Evolutionary conservation across 208 protist species (phyloP).

Genomic region (Herpetomonas muscarum): DNA sequence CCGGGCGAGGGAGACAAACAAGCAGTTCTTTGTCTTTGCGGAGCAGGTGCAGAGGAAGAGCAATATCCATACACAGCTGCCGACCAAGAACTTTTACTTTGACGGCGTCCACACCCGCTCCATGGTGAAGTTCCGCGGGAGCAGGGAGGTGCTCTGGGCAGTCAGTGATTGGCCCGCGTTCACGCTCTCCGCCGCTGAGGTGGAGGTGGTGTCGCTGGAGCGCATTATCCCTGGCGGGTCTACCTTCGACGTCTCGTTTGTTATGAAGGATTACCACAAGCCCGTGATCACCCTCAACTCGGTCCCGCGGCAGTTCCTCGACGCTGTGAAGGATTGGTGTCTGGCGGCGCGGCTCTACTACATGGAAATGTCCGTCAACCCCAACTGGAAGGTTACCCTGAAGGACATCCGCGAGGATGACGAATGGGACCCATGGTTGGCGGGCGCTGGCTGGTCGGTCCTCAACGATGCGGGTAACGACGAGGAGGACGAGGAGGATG

Average conservation of each 20-base stretch:
- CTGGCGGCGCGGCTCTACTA: slow-evolving; percentile 76
- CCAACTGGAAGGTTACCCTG: slow-evolving; percentile 68
- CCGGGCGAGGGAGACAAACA: slow-evolving; percentile 74
- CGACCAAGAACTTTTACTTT: slow-evolving; percentile 78
- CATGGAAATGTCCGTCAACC: slow-evolving; percentile 77
- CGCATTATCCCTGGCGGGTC: slow-evolving; percentile 80
- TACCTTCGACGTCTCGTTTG: slow-evolving; percentile 97
- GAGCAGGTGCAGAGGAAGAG: slow-evolving; percentile 60
- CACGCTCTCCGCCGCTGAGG: slow-evolving; percentile 90
- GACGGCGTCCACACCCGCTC: slow-evolving; percentile 73
- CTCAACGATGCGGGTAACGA: slow-evolving; percentile 72
- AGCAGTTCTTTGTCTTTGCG: slow-evolving; percentile 81
- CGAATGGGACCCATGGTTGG: slow-evolving; percentile 81
- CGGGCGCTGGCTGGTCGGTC: slow-evolving; percentile 60
- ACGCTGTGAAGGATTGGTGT: slow-evolving; percentile 82
- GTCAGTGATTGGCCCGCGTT: slow-evolving; percentile 92
- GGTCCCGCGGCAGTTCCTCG: slow-evolving; percentile 46
- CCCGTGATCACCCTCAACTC: slow-evolving; percentile 59
- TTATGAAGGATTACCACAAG: slow-evolving; percentile 96
- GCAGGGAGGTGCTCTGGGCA: slow-evolving; percentile 75
- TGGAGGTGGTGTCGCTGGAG: slow-evolving; percentile 95
- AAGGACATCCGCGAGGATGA: slow-evolving; percentile 86
- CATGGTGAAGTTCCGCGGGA: slow-evolving; percentile 76
- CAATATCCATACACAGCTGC: slow-evolving; percentile 75
- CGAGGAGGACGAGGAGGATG: slow-evolving; percentile 84